A percentile compares a stretch with the other conserved stretches of the same genome.
phyloP scores from a whole-genome alignment of 2,329 filamentous ascomycete species.

The Cadophora malorum region DNA sequence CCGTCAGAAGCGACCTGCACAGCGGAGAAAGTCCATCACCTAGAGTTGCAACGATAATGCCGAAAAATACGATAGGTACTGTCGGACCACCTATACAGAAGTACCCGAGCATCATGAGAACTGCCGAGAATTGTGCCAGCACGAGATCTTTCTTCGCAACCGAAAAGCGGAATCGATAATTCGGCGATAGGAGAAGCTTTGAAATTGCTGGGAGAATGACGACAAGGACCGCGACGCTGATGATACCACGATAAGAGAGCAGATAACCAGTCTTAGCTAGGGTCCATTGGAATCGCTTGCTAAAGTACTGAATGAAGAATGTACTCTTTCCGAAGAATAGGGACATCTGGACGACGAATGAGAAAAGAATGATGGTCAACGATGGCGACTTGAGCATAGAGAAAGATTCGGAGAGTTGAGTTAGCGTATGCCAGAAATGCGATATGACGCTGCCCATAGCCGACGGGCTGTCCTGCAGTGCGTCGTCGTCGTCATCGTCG shows the following conservation, averaged over 20 bases:
- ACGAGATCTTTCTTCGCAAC: constrained; percentile 18
- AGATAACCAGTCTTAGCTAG: constrained; percentile 21
- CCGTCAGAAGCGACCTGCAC: constrained; percentile 17
- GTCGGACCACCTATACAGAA: constrained; percentile 6
- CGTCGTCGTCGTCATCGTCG: not conserved
- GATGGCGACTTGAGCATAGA: constrained; percentile 17
- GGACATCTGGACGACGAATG: constrained; percentile 13
- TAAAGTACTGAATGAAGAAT: constrained; percentile 25
- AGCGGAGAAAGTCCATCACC: constrained; percentile 18
- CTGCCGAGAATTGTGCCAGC: constrained; percentile 13
- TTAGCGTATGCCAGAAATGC: constrained; percentile 3
- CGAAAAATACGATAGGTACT: constrained; percentile 7
- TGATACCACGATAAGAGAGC: constrained; percentile 12
- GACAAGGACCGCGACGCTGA: constrained; percentile 15
- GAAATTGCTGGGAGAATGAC: constrained; percentile 15
- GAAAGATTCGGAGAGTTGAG: constrained; percentile 14
- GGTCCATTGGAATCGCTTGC: constrained; percentile 22
- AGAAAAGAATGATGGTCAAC: constrained; percentile 16
- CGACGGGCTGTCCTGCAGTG: not conserved
- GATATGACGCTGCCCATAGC: constrained; percentile 4
- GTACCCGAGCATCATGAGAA: constrained; percentile 7
- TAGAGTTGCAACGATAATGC: constrained; percentile 18
- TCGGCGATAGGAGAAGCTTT: constrained; percentile 15
- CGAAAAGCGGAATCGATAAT: not conserved
- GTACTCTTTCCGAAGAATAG: constrained; percentile 7